Evolutionary conservation across 73 alveolate genomes (phyloP).

Genomic region (Tetrahymena borealis): DNA sequence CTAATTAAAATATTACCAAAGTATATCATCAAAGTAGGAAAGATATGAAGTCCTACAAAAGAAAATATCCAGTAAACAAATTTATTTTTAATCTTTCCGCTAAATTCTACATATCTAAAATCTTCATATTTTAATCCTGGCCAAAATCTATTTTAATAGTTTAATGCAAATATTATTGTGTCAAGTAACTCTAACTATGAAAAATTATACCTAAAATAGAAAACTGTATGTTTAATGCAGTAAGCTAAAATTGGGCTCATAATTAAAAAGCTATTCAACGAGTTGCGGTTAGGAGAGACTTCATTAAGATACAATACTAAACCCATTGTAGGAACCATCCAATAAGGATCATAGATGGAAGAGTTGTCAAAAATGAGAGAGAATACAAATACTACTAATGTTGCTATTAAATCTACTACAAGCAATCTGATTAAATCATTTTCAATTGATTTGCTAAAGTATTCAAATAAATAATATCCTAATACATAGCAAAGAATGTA

Average conservation of each 20-base stretch:
- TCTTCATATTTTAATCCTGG: constrained; percentile 45
- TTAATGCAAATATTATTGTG: not conserved
- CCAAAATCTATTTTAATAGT: constrained; percentile 3
- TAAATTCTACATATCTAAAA: constrained; percentile 17
- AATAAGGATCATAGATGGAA: constrained; percentile 32
- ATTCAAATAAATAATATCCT: not conserved
- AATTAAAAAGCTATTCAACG: not conserved
- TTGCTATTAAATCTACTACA: not conserved
- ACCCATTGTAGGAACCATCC: constrained; percentile 31
- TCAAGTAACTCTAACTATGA: not conserved
- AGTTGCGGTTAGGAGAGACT: constrained; percentile 2
- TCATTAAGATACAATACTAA: constrained; percentile 2
- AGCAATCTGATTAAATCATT: not conserved
- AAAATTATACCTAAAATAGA: constrained; percentile 10
- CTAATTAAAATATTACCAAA: constrained; percentile 6
- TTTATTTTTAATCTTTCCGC: constrained; percentile 4
- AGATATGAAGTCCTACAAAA: constrained; percentile 15
- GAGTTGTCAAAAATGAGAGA: constrained; percentile 10
- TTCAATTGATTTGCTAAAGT: constrained; percentile 2
- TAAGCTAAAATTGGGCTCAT: not conserved
- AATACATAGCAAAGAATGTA: not conserved
- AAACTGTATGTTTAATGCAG: constrained; percentile 13
- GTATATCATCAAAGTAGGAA: constrained; percentile 35
- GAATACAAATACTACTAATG: not conserved
- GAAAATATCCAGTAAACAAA: constrained; percentile 14